A percentile compares a stretch with the other conserved stretches of the same genome.
Evolutionary conservation across 805 yeast genomes (phyloP).

Genomic region (Kuraishia cidri): DNA sequence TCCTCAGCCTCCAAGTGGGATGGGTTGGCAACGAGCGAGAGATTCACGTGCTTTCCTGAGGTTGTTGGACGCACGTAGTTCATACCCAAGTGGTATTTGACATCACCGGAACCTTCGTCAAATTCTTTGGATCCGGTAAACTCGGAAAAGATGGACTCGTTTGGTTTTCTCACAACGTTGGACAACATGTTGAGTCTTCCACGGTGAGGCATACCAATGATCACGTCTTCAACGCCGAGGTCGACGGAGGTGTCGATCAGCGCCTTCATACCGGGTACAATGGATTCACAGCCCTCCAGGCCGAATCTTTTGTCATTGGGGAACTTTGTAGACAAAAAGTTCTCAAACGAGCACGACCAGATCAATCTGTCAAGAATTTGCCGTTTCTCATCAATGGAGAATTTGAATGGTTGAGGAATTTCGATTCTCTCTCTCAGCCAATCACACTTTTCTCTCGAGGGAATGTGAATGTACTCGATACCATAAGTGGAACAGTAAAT

Average conservation of each 20-base stretch:
- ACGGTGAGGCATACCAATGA: slow-evolving; percentile 99
- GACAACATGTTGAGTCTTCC: slow-evolving; percentile 97
- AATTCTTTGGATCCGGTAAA: slow-evolving; percentile 84
- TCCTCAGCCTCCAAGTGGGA: slow-evolving; percentile 99
- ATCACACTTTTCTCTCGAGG: slow-evolving; percentile 91
- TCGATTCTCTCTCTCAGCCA: slow-evolving; percentile 98
- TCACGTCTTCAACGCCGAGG: slow-evolving; percentile 88
- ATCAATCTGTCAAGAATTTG: slow-evolving; percentile 93
- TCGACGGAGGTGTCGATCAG: slow-evolving; percentile 90
- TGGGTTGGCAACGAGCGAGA: slow-evolving; percentile 96
- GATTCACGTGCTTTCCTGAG: slow-evolving; percentile 90
- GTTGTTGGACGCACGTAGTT: slow-evolving; percentile 98
- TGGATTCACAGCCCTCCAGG: slow-evolving; percentile 95
- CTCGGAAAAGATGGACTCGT: slow-evolving; percentile 95
- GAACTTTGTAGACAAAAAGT: slow-evolving; percentile 88
- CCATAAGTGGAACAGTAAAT: slow-evolving; percentile 88
- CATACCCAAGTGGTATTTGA: slow-evolving; percentile 98
- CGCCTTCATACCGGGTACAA: slow-evolving; percentile 95
- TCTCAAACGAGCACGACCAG: slow-evolving; percentile 94
- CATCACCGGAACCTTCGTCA: slow-evolving; percentile 98
- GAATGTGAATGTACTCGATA: slow-evolving; percentile 93
- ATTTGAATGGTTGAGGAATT: slow-evolving; percentile 81
- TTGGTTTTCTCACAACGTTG: slow-evolving; percentile 97
- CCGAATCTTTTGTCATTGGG: slow-evolving; percentile 99
- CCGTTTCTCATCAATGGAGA: slow-evolving; percentile 82